Evolutionary conservation across 2,329 filamentous ascomycete species (phyloP), one percentile per base, ranked within the genome.

Genomic region (Paecilomyces dactylethromorphus): DNA sequence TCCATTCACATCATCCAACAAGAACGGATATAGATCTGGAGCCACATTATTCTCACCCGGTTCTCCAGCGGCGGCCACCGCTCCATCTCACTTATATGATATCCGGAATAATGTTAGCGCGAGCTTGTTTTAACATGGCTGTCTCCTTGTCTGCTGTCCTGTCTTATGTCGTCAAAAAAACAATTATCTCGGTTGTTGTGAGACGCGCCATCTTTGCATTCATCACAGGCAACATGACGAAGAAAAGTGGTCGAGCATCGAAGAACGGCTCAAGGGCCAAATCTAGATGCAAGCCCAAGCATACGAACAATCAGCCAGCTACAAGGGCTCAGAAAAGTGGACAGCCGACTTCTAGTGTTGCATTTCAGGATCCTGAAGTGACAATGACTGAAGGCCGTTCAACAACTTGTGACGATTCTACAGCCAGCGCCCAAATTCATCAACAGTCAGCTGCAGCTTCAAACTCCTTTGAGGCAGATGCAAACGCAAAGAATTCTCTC

Each of bases 191-290:
- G 15, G n/a, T 45, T 10, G 5, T 45, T 45, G 39, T 45, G 15
- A 45, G 12, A 39, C 52, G 49, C 52, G 67, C 56, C 65, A 87
- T 84, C 85, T 96, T 0, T 90, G 13, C 39, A 15, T 45, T 8
- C 39, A 45, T 18, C 39, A 18, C 39, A 10, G 21, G 39, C 39
- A 45, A 45, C 7, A 45, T 45, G 39, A 21, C 39, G 39, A 45
- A 18, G 39, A 45, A 45, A 18, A 45, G 13, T 21, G 39, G 39
- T 21, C 39, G 39, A 7, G 39, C 39, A 3, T 45, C 39, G 39
- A 45, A 45, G 15, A 18, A 7, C 18, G 15, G 39, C 39, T 45
- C 39, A 45, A 45, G 18, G 39, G 39, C 39, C 15, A 45, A n/a
- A 18, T 45, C 39, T 8, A 45, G 39, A 45, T n/a, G 39, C 39